Percentiles rank a stretch among this genome's conserved stretches.
phyloP scores from a whole-genome alignment of 257 asterid genomes.

The Orobanche coerulescens region DNA sequence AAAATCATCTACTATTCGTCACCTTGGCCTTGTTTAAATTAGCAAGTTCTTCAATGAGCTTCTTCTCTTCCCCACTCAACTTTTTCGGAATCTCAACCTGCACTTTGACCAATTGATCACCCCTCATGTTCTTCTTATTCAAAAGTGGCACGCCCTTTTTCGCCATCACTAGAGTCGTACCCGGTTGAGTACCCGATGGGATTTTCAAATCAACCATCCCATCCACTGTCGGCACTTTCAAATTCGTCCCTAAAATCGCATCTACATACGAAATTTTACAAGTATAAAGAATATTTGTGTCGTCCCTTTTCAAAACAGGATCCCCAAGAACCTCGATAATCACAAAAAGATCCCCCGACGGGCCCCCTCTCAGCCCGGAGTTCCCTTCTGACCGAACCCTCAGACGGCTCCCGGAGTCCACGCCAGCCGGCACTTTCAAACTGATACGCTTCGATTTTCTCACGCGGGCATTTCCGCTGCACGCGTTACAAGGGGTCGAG shows the following conservation, averaged over 20 bases:
- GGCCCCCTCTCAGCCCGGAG: constrained; percentile 87
- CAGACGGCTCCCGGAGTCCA: constrained; percentile 78
- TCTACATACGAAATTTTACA: constrained; percentile 83
- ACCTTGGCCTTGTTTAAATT: constrained; percentile 69
- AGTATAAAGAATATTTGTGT: constrained; percentile 72
- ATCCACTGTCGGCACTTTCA: constrained; percentile 88
- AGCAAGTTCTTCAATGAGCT: constrained; percentile 84
- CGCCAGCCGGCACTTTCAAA: constrained; percentile 93
- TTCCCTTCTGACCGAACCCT: constrained; percentile 91
- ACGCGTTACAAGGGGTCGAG: constrained; percentile 72
- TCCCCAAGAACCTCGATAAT: constrained; percentile 70
- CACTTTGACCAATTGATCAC: constrained; percentile 93
- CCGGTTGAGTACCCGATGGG: constrained; percentile 90
- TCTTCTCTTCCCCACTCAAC: constrained; percentile 73
- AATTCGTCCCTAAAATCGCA: constrained; percentile 78
- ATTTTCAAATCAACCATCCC: constrained; percentile 86
- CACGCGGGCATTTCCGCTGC: constrained; percentile 73
- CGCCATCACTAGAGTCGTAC: constrained; percentile 91
- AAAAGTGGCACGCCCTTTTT: constrained; percentile 82
- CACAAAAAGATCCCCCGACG: constrained; percentile 92
- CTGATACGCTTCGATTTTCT: constrained; percentile 85
- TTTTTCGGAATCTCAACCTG: constrained; percentile 98
- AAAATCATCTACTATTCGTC: constrained; percentile 32
- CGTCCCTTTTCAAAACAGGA: constrained; percentile 74
- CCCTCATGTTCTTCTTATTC: constrained; percentile 73